Base-by-base conservation (phyloP, 768 basidiomycete species). In the Hysterangium stoloniferum region DNA sequence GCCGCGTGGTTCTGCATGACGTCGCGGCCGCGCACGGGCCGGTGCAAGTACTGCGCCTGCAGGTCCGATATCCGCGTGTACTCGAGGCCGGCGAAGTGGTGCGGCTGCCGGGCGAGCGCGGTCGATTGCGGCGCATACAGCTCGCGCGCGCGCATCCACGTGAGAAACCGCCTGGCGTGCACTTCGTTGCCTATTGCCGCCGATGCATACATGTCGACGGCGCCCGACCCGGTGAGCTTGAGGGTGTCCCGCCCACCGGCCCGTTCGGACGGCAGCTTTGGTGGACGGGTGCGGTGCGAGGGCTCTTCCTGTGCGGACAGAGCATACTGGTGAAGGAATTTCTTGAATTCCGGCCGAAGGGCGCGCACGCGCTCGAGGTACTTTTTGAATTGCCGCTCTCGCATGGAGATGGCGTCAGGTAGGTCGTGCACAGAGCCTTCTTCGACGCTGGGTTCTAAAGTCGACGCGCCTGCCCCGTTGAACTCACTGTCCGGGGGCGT, bases 331-430 rank as follows among this genome's bases (percentile, higher is more conserved):
- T 65, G 55, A 51, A 84, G 41, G 54, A 68, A 79, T 33, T 71
- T 55, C 49, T 68, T 57, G 70, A 90, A 90, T 4, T 68, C 61
- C 1, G 77, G 72, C 2, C 86, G 75, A 45, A 75, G 59, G 15
- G 66, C 54, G 27, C 86, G 78, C 41, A 88, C 66, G 49, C 74
- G 73, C n/a, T 66, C 57, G 35, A 89, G 65, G 62, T 86, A 85
- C 7, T 66, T 64, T 41, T 71, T 58, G 67, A 88, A 88, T 58
- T 81, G 66, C 35, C 59, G 61, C 5, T 70, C 70, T 12, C 72
- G 64, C 85, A 90, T 89, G 31, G 75, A 70, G 20, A 76, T 59
- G 56, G 82, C 64, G 59, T 86, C 86, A 1, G 69, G 72, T 51
- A 37, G 17, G 25, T 44, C 22, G 31, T 34, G 31, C 35, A 40